A percentile compares a stretch with the other conserved stretches of the same genome.
Conservation (phyloP, 768 basidiomycete species). For the Termitomyces eurrhizus region DNA sequence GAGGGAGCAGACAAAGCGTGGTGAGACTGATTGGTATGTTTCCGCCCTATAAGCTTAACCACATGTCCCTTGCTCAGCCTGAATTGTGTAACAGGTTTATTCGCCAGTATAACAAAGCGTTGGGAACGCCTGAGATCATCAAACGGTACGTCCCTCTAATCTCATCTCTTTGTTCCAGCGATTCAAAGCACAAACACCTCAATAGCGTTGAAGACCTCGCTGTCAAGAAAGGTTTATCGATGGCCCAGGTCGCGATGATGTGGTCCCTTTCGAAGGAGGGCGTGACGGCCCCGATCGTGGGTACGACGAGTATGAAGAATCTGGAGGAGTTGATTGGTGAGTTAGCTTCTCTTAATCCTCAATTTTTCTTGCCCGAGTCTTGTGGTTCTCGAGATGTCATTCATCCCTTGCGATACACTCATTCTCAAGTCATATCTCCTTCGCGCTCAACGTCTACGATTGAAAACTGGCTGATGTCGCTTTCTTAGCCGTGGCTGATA, state of each 20-base stretch:
- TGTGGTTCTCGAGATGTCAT: not conserved
- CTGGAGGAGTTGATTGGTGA: constrained; percentile 48
- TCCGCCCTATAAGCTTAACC: not conserved
- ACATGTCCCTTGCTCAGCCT: not conserved
- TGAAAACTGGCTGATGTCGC: not conserved
- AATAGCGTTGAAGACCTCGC: constrained; percentile 53
- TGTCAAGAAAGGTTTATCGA: constrained; percentile 44
- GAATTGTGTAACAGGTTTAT: constrained; percentile 15
- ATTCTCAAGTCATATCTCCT: not conserved
- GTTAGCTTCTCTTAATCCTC: not conserved
- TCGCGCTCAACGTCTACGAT: not conserved
- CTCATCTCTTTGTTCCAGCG: not conserved
- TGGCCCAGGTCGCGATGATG: constrained; percentile 55
- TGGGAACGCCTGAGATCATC: constrained; percentile 31
- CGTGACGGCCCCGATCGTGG: constrained; percentile 58
- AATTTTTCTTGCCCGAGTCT: not conserved
- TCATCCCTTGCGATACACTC: not conserved
- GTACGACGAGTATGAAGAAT: constrained; percentile 47
- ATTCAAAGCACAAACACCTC: not conserved
- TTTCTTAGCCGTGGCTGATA: constrained; percentile 34
- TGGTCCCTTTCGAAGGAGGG: constrained; percentile 47
- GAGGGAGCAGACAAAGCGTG: constrained; percentile 34
- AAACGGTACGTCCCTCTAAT: constrained; percentile 25
- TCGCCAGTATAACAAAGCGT: constrained; percentile 19
- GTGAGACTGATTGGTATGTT: constrained; percentile 31